These are phyloP conservation scores for Rhizopogon vinicolor DNA, from an alignment of 768 basidiomycete genomes.

Conservation along the genomic window DNA sequence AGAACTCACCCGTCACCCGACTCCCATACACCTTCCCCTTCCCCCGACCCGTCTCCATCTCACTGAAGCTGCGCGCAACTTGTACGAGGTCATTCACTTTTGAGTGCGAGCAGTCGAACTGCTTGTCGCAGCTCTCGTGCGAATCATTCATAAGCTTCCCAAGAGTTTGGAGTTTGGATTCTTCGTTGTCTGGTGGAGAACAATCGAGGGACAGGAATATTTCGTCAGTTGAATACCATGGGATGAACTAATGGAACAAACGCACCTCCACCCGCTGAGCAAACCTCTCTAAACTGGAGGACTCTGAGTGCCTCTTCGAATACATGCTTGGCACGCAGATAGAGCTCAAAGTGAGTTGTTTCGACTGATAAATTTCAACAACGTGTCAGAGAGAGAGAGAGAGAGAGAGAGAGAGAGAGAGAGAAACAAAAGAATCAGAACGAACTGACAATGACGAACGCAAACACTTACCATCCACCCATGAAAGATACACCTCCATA, in stretches of 20 bases:
- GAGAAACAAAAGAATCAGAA: not conserved
- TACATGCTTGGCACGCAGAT: constrained; percentile 79
- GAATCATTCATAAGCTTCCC: constrained; percentile 78
- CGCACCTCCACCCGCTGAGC: constrained; percentile 39
- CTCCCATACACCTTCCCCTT: constrained; percentile 56
- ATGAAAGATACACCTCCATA: constrained; percentile 65
- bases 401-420: not conserved
- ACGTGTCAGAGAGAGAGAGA: not conserved
- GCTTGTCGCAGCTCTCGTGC: constrained; percentile 60
- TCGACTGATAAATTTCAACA: constrained; percentile 41
- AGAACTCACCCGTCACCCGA: constrained; percentile 67
- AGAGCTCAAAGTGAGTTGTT: constrained; percentile 76
- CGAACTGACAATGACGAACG: not conserved
- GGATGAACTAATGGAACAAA: not conserved
- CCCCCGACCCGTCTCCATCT: constrained; percentile 45
- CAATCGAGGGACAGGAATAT: not conserved
- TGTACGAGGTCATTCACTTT: constrained; percentile 69
- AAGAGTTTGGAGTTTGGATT: constrained; percentile 40
- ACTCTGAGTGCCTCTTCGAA: constrained; percentile 79
- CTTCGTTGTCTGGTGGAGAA: constrained; percentile 7
- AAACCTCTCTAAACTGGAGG: constrained; percentile 68
- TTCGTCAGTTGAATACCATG: not conserved
- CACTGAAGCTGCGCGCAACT: constrained; percentile 36
- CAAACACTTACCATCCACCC: constrained; percentile 63
- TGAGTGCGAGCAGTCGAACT: constrained; percentile 77